These are phyloP conservation scores for Berberis vulgaris DNA, from an alignment of 164 flowering plant species.

Conservation along the genomic window DNA sequence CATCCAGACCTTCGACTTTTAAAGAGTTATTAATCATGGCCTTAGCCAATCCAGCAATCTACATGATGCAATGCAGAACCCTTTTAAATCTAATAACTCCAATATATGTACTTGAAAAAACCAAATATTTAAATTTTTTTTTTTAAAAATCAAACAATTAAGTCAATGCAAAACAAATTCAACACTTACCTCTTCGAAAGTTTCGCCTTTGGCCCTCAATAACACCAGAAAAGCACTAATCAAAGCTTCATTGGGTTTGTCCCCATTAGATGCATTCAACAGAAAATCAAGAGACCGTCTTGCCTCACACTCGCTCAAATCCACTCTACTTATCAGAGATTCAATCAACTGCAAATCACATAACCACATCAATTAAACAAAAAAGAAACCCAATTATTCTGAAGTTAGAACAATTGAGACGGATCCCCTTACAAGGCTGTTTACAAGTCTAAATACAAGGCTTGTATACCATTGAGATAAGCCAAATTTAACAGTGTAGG, in stretches of 20 bases:
- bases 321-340: conserved; percentile 52
- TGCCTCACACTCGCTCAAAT: conserved; percentile 74
- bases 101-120: no score
- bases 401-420: no score
- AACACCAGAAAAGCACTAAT: conserved; percentile 90
- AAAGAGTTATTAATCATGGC: conserved; percentile 61
- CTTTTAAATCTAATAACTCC: no score
- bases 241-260: conserved; percentile 51
- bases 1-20: conserved; percentile 69
- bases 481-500: no score
- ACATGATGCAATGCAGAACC: not conserved
- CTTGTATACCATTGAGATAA: no score
- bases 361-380: no score
- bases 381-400: no score
- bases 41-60: conserved; percentile 91
- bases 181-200: conserved; percentile 69
- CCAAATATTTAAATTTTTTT: not conserved
- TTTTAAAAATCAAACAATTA: not conserved
- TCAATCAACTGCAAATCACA: conserved; percentile 52
- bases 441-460: no score
- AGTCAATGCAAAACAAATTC: not conserved
- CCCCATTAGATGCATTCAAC: conserved; percentile 59
- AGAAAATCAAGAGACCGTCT: conserved; percentile 65
- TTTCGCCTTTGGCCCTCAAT: conserved; percentile 93
- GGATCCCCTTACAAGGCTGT: no score